phyloP scores from a whole-genome alignment of 306 rosid species.

The Canavalia gladiata region DNA sequence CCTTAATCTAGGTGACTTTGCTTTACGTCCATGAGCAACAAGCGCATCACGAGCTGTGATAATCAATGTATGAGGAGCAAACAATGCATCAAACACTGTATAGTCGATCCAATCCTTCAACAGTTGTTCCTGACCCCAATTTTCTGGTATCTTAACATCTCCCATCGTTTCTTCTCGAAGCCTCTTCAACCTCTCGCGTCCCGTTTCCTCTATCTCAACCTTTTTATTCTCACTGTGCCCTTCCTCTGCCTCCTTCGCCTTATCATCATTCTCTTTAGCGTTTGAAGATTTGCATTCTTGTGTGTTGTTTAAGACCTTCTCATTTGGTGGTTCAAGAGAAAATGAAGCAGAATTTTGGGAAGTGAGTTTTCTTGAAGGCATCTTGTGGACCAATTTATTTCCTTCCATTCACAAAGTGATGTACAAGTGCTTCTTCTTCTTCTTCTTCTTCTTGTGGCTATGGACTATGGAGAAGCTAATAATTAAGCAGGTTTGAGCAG shows the following conservation, averaged over 20 bases:
- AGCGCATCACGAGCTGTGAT: slow-evolving; percentile 78
- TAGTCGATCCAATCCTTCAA: slow-evolving; percentile 70
- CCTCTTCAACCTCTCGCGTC: slow-evolving; percentile 69
- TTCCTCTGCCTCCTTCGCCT: not conserved
- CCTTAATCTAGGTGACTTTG: slow-evolving; percentile 55
- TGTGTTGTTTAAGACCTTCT: slow-evolving; percentile 3
- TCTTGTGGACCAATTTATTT: not conserved
- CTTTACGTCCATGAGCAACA: slow-evolving; percentile 57
- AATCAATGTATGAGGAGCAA: slow-evolving; percentile 61
- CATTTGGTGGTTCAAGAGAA: slow-evolving; percentile 48
- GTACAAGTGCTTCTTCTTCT: not conserved
- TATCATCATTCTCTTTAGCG: not conserved
- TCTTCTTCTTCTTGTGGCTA: not conserved
- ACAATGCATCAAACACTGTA: slow-evolving; percentile 62
- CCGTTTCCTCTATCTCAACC: slow-evolving; percentile 30
- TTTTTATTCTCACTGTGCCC: not conserved
- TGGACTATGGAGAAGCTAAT: slow-evolving; percentile 4
- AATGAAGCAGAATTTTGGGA: slow-evolving; percentile 25
- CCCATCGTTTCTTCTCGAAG: slow-evolving; percentile 69
- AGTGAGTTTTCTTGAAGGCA: slow-evolving; percentile 31
- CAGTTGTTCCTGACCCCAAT: slow-evolving; percentile 69
- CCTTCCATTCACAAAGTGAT: slow-evolving; percentile 45
- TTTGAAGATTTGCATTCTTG: slow-evolving; percentile 32
- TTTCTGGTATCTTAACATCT: slow-evolving; percentile 62
- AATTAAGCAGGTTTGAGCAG: not conserved